phyloP scores from a whole-genome alignment of 2,329 filamentous ascomycete genomes.

The Fusarium sp. region DNA sequence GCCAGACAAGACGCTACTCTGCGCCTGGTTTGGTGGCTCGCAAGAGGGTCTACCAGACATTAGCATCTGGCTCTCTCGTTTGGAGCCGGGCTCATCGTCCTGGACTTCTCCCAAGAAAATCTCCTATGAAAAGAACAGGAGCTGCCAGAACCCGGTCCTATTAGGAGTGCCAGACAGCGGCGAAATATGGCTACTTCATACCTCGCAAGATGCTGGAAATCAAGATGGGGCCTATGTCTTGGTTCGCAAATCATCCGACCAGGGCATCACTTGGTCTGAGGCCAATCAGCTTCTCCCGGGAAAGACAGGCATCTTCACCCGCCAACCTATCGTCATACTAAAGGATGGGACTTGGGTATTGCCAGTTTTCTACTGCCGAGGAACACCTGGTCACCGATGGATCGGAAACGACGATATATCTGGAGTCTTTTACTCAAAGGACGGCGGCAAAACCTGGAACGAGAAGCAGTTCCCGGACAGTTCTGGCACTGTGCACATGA shows the following conservation, averaged over 20 bases:
- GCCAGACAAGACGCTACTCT: slow-evolving; percentile 54
- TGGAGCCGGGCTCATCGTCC: slow-evolving; percentile 40
- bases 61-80: slow-evolving; percentile 55
- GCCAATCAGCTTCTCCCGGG: slow-evolving; percentile 48
- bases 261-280: slow-evolving; percentile 52
- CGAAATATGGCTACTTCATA: slow-evolving; percentile 57
- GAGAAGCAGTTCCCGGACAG: slow-evolving; percentile 53
- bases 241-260: slow-evolving; percentile 50
- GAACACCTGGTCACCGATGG: slow-evolving; percentile 54
- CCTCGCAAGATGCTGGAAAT: slow-evolving; percentile 57
- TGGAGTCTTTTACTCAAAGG: slow-evolving; percentile 50
- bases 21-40: slow-evolving; percentile 59
- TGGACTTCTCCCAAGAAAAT: slow-evolving; percentile 53
- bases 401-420: slow-evolving; percentile 59
- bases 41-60: slow-evolving; percentile 59
- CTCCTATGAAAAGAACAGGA: slow-evolving; percentile 53
- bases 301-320: slow-evolving; percentile 53
- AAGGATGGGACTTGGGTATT: slow-evolving; percentile 54
- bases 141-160: slow-evolving; percentile 59
- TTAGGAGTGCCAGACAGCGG: slow-evolving; percentile 51
- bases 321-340: slow-evolving; percentile 54
- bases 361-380: slow-evolving; percentile 57
- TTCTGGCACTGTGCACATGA: slow-evolving; percentile 58
- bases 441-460: slow-evolving; percentile 53
- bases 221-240: slow-evolving; percentile 56